phyloP scores from a whole-genome alignment of 2,329 filamentous ascomycete genomes.

The Biscogniauxia marginata region DNA sequence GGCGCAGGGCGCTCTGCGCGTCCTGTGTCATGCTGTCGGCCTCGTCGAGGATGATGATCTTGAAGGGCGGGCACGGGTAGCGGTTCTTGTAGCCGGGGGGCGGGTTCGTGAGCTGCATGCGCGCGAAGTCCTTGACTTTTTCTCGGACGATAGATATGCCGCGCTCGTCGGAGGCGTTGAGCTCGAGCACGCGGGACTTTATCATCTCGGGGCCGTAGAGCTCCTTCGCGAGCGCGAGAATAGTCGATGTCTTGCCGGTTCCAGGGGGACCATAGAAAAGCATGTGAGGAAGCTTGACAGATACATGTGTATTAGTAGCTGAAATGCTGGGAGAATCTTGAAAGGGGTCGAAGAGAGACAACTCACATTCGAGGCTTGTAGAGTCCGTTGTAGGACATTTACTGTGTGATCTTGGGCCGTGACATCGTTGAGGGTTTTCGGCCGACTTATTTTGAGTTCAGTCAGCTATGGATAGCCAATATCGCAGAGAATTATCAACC shows the following conservation, averaged over 20 bases:
- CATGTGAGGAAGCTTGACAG: slow-evolving; percentile 82
- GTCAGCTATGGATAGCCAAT: slow-evolving; percentile 27
- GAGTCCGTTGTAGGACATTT: slow-evolving; percentile 83
- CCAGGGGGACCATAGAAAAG: slow-evolving; percentile 98
- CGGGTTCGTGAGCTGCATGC: slow-evolving; percentile 87
- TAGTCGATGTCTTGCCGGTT: slow-evolving; percentile 96
- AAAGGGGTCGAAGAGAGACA: neutral
- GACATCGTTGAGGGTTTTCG: slow-evolving; percentile 90
- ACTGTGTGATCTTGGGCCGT: slow-evolving; percentile 97
- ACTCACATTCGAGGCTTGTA: slow-evolving; percentile 85
- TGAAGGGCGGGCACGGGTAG: slow-evolving; percentile 96
- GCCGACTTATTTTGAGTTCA: slow-evolving; percentile 61
- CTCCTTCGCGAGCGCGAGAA: slow-evolving; percentile 94
- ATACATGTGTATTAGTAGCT: neutral
- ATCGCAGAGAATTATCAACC: slow-evolving; percentile 4
- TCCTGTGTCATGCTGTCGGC: slow-evolving; percentile 99
- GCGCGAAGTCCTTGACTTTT: slow-evolving; percentile 97
- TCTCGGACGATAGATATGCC: slow-evolving; percentile 96
- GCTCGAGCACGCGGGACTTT: slow-evolving; percentile 91
- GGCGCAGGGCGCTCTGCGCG: slow-evolving; percentile 84
- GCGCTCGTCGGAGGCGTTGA: slow-evolving; percentile 98
- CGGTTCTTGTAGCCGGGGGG: slow-evolving; percentile 64
- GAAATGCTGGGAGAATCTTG: too few relatives aligned
- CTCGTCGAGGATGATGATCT: slow-evolving; percentile 98
- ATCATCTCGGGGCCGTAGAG: slow-evolving; percentile 95